phyloP scores from a whole-genome alignment of 352 stramenopile genomes.

The Pythium phragmitis region DNA sequence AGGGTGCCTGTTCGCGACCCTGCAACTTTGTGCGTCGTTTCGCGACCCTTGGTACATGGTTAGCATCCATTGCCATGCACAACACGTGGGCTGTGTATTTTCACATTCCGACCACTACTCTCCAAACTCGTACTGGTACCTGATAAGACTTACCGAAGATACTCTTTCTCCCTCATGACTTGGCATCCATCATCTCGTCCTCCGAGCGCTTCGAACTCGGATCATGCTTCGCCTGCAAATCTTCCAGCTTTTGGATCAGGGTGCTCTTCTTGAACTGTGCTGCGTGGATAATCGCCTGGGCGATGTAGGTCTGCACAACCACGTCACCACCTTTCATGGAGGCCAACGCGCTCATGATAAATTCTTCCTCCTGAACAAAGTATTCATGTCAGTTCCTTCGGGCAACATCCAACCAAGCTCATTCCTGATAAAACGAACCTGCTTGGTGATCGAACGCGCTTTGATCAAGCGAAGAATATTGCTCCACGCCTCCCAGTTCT shows the following conservation, averaged over 20 bases:
- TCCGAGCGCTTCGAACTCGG: neutral
- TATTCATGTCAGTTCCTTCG: neutral
- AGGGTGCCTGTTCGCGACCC: conserved; percentile 17
- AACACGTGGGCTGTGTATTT: conserved; percentile 11
- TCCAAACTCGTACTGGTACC: neutral
- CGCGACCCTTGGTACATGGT: conserved; percentile 39
- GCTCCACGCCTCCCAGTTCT: conserved; percentile 85
- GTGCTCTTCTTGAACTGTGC: conserved; percentile 68
- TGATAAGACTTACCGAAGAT: neutral
- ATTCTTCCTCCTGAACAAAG: conserved; percentile 62
- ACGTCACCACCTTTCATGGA: conserved; percentile 71
- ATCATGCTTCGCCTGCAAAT: conserved; percentile 23
- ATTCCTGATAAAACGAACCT: conserved; percentile 35
- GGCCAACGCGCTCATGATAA: conserved; percentile 64
- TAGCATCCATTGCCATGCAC: conserved; percentile 10
- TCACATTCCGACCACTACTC: conserved; percentile 3
- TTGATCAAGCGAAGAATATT: conserved; percentile 84
- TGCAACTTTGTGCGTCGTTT: conserved; percentile 24
- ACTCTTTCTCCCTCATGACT: neutral
- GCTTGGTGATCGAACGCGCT: conserved; percentile 58
- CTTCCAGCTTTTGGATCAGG: conserved; percentile 49
- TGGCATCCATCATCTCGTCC: neutral
- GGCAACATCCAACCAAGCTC: neutral
- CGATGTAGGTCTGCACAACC: conserved; percentile 67
- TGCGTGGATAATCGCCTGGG: conserved; percentile 60